Conservation (phyloP, 805 yeast genomes). For the Yamadazyma endophytica region DNA sequence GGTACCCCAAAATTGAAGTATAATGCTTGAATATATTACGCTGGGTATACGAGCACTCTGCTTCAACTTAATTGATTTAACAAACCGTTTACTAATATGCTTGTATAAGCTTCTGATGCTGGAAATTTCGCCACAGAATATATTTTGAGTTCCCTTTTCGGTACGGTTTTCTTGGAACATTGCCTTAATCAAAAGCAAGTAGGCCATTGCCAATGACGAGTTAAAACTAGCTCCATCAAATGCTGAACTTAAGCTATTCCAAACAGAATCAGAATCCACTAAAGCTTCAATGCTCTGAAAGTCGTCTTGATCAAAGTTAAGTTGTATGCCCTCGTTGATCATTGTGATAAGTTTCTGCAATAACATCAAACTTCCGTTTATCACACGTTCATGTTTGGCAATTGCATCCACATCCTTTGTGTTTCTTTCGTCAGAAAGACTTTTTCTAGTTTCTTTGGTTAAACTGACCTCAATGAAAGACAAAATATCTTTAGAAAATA, state of each 20-base stretch:
- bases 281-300: constrained; percentile 15
- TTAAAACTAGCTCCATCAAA: constrained; percentile 22
- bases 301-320: constrained; percentile 9
- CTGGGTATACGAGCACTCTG: constrained; percentile 17
- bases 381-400: constrained; percentile 57
- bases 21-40: constrained; percentile 41
- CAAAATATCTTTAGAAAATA: constrained; percentile 54
- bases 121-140: constrained; percentile 10
- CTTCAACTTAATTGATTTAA: constrained; percentile 40
- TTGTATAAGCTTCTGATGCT: constrained; percentile 29
- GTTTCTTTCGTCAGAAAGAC: constrained; percentile 73
- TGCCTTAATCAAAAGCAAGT: constrained; percentile 17
- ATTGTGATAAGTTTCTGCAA: constrained; percentile 30
- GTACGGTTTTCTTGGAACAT: constrained; percentile 13
- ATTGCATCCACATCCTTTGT: constrained; percentile 62
- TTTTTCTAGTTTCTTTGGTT: constrained; percentile 52
- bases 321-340: constrained; percentile 9
- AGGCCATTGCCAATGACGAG: constrained; percentile 26
- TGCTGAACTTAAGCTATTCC: constrained; percentile 29
- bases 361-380: constrained; percentile 47
- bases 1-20: constrained; percentile 48
- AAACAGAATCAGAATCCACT: constrained; percentile 24
- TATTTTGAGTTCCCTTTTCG: constrained; percentile 7
- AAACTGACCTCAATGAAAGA: constrained; percentile 51
- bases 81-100: constrained; percentile 38